Percentiles rank a stretch among this genome's conserved stretches.
Evolutionary conservation across 192 early-diverging fungal species (phyloP).

Genomic region (Linnemannia elongata): DNA sequence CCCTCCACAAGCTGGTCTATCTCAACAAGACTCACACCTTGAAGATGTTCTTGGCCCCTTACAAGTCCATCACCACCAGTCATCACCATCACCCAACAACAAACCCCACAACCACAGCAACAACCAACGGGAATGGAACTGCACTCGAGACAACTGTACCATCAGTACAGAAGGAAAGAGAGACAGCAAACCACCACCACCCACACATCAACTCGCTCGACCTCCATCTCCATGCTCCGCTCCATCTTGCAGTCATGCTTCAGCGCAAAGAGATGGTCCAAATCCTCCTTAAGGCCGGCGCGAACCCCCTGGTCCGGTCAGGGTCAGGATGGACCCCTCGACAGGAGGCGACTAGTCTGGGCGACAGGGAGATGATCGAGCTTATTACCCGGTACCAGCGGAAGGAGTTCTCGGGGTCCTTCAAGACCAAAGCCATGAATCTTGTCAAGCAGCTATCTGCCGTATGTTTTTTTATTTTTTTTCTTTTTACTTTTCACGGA

Average conservation of each 20-base stretch:
- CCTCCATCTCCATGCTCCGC: constrained; percentile 38
- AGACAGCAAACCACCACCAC: not conserved
- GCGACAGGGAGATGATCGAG: constrained; percentile 49
- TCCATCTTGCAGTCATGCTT: constrained; percentile 56
- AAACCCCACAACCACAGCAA: not conserved
- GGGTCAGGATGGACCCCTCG: constrained; percentile 50
- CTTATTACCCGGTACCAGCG: constrained; percentile 39
- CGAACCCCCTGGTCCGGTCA: constrained; percentile 48
- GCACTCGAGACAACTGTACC: not conserved
- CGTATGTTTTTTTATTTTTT: not conserved
- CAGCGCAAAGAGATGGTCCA: constrained; percentile 40
- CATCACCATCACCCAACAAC: not conserved
- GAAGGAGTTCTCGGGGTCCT: constrained; percentile 45
- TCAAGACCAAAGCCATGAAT: constrained; percentile 49
- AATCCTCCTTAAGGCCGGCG: constrained; percentile 39
- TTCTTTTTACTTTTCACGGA: not conserved
- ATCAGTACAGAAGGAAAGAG: not conserved
- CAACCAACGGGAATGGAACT: not conserved
- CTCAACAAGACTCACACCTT: constrained; percentile 47
- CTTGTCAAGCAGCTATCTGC: constrained; percentile 49
- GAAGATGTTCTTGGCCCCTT: constrained; percentile 47
- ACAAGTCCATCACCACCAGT: constrained; percentile 17
- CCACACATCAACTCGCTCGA: constrained; percentile 46
- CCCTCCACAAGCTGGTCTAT: constrained; percentile 48
- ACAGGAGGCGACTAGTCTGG: constrained; percentile 45